Evolutionary conservation across 2,329 filamentous ascomycete species (phyloP).

Genomic region (Beauveria caledonica): DNA sequence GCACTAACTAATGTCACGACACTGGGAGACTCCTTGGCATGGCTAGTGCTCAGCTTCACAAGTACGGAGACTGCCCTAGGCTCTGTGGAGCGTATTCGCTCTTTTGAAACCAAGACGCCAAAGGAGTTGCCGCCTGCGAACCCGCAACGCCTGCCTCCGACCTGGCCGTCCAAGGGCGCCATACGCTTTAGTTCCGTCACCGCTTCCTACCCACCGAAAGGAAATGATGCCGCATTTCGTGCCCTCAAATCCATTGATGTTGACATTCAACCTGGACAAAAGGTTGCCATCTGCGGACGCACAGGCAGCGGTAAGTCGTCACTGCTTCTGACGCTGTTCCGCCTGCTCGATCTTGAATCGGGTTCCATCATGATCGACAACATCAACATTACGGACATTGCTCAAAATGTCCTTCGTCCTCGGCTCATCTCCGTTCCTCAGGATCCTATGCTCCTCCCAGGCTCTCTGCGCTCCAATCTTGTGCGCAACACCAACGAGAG

Average conservation of each 20-base stretch:
- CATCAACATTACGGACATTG: slow-evolving; percentile 24
- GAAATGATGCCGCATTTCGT: slow-evolving; percentile 18
- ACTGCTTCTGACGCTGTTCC: slow-evolving; percentile 35
- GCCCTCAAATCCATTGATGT: slow-evolving; percentile 19
- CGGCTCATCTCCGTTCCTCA: slow-evolving; percentile 39
- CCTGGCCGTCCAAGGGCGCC: slow-evolving; percentile 21
- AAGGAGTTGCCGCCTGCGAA: slow-evolving; percentile 18
- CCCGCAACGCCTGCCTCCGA: slow-evolving; percentile 10
- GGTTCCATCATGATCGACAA: slow-evolving; percentile 39
- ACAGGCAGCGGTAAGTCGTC: slow-evolving; percentile 29
- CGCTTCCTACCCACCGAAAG: slow-evolving; percentile 21
- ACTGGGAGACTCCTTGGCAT: slow-evolving; percentile 20
- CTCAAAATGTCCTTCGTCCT: slow-evolving; percentile 17
- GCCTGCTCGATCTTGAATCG: slow-evolving; percentile 34
- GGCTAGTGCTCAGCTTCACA: slow-evolving; percentile 25
- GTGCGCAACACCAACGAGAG: not conserved
- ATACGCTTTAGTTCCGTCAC: slow-evolving; percentile 22
- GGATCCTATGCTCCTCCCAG: slow-evolving; percentile 42
- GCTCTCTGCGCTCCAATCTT: slow-evolving; percentile 39
- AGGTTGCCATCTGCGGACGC: slow-evolving; percentile 36
- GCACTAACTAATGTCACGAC: slow-evolving; percentile 21
- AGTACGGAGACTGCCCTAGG: slow-evolving; percentile 21
- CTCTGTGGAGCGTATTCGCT: slow-evolving; percentile 20
- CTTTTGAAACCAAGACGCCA: slow-evolving; percentile 17
- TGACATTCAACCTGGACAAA: slow-evolving; percentile 24